phyloP scores from a whole-genome alignment of 345 rosid species.

The Acer yangbiense region DNA sequence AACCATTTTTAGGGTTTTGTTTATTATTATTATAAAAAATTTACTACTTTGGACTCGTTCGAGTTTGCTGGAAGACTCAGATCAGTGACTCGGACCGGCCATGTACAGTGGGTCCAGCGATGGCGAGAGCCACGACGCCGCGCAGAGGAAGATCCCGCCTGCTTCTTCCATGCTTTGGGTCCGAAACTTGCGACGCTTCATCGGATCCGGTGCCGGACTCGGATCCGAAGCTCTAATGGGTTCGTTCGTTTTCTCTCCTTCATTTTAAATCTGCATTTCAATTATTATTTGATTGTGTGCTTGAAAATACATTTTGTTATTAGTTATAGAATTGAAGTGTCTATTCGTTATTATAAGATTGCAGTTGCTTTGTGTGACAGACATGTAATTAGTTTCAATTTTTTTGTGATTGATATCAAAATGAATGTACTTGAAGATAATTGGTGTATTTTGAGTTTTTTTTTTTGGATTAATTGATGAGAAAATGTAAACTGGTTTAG shows the following conservation, averaged over 20 bases:
- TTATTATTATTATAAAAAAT: not conserved
- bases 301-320: not conserved
- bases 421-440: not conserved
- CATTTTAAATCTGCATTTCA: not conserved
- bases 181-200: constrained; percentile 83
- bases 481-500: not conserved
- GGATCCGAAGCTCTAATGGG: constrained; percentile 99
- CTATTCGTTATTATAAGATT: not conserved
- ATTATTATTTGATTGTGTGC: not conserved
- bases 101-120: constrained; percentile 98
- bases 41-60: constrained; percentile 7
- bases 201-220: constrained; percentile 96
- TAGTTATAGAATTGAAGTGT: not conserved
- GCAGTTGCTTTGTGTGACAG: not conserved
- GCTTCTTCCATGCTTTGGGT: constrained; percentile 97
- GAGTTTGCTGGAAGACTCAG: constrained; percentile 8
- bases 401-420: not conserved
- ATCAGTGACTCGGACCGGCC: constrained; percentile 17
- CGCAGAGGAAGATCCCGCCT: constrained; percentile 92
- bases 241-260: constrained; percentile 23
- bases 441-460: not conserved
- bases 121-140: constrained; percentile 85
- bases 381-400: not conserved
- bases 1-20: not conserved
- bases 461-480: not conserved